phyloP scores from a whole-genome alignment of 352 stramenopile genomes.

The Phytophthora pseudosyringae region DNA sequence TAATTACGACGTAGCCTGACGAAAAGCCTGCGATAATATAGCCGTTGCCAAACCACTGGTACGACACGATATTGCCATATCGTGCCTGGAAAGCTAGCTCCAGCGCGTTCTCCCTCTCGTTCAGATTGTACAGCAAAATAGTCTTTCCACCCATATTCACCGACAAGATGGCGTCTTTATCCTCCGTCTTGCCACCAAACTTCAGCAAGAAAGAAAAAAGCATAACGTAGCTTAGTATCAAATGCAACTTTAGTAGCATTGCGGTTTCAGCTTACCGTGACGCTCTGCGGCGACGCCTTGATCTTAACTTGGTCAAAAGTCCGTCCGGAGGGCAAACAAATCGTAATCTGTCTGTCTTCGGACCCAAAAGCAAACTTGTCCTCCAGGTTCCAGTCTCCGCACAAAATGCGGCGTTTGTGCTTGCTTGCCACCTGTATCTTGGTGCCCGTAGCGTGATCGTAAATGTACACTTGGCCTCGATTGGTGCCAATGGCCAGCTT shows the following conservation, averaged over 20 bases:
- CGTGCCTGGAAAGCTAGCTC: constrained; percentile 91
- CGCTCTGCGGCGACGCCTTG: constrained; percentile 71
- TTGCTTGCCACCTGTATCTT: constrained; percentile 71
- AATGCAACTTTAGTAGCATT: constrained; percentile 1
- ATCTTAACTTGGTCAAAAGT: constrained; percentile 84
- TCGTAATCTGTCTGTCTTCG: constrained; percentile 81
- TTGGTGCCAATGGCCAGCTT: constrained; percentile 77
- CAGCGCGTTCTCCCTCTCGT: constrained; percentile 89
- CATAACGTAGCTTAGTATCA: constrained; percentile 1
- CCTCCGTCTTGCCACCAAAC: constrained; percentile 76
- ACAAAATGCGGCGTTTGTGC: constrained; percentile 82
- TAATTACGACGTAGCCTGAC: constrained; percentile 91
- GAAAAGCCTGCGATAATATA: constrained; percentile 93
- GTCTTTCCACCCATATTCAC: constrained; percentile 92
- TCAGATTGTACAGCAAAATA: constrained; percentile 89
- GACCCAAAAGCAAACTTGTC: constrained; percentile 86
- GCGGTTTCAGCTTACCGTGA: constrained; percentile 43
- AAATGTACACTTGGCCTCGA: constrained; percentile 80
- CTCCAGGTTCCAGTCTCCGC: constrained; percentile 81
- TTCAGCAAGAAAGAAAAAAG: constrained; percentile 33
- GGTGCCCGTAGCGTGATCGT: constrained; percentile 62
- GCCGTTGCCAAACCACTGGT: constrained; percentile 91
- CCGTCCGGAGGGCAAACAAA: constrained; percentile 64
- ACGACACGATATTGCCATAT: constrained; percentile 91
- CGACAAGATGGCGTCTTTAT: constrained; percentile 81